Base-by-base conservation (phyloP, 1,284 basidiomycete genomes). In the Rhodotorula glutinis region DNA sequence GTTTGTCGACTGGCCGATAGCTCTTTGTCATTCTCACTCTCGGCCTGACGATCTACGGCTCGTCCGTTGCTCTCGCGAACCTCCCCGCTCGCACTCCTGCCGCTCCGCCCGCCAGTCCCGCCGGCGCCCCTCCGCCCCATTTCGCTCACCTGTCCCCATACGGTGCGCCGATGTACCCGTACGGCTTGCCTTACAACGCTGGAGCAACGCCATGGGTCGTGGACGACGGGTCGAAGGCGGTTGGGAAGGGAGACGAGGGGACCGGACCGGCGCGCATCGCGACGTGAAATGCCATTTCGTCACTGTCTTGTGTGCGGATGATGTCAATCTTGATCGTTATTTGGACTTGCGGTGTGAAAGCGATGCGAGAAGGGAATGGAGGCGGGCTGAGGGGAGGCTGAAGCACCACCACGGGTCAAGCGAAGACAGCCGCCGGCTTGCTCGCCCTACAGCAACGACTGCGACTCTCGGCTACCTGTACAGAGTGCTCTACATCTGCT, bases 11-110 rank as follows among this genome's bases (percentile, higher is more conserved):
- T 9, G 21, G 5, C n/a, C 19, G 16, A 13, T 64, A 73, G 71
- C 47, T 71, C 19, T 73, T 73, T 46, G 66, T 71, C 5, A 19
- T 71, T 14, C 41, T 70, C 13, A 69, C 62, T 1, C 60, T 73
- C 27, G 65, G 60, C 29, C 53, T 73, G 9, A 66, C 64, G 23
- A 71, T 73, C 55, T 73, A 73, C 49, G 71, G 69, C 30, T 73
- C 71, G 0, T 69, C 71, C 29, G 57, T 66, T 11, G 69, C 69
- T 4, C 62, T 73, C 17, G 53, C 66, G 3, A 17, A 69, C 4
- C 66, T 73, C n/a, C 60, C 71, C n/a, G 55, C 69, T 2, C 67
- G 67, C 14, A 33, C 47, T 5, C 19, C 51, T 2, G 21, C 64
- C 19, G 19, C 57, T 16, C 33, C 41, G 9, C 17, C 66, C 5